A percentile compares a stretch with the other conserved stretches of the same genome.
phyloP scores from a whole-genome alignment of 495 filamentous ascomycete species.

The Elasticomyces elasticus region DNA sequence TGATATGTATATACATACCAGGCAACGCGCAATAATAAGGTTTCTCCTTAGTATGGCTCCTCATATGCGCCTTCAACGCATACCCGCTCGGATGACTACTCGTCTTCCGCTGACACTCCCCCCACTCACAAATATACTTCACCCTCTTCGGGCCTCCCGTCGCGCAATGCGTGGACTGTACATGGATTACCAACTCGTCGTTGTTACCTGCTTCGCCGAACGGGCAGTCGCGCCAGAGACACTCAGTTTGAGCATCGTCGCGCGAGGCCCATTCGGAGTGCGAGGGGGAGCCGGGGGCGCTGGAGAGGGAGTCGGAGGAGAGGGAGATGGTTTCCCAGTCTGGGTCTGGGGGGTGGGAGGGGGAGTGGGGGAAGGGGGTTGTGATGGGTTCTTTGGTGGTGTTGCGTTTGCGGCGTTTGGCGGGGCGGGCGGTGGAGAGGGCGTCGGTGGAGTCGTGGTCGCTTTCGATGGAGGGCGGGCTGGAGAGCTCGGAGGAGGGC shows the following conservation, averaged over 20 bases:
- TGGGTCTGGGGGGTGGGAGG: conserved; percentile 17
- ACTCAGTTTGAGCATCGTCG: conserved; percentile 76
- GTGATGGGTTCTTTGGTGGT: neutral
- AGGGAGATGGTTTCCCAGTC: conserved; percentile 43
- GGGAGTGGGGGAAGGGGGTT: neutral
- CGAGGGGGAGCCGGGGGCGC: conserved; percentile 61
- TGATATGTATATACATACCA: conserved; percentile 42
- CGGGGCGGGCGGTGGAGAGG: conserved; percentile 29
- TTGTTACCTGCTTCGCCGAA: conserved; percentile 79
- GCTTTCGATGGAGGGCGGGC: conserved; percentile 26
- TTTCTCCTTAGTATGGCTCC: conserved; percentile 95
- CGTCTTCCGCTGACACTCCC: conserved; percentile 75
- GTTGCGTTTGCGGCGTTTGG: conserved; percentile 31
- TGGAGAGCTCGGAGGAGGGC: conserved; percentile 27
- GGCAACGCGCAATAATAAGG: conserved; percentile 93
- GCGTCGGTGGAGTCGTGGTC: conserved; percentile 18
- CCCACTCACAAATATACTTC: conserved; percentile 93
- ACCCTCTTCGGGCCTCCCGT: conserved; percentile 66
- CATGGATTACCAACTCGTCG: conserved; percentile 85
- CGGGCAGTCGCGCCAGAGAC: conserved; percentile 79
- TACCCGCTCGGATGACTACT: conserved; percentile 89
- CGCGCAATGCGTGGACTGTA: conserved; percentile 68
- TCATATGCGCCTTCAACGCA: conserved; percentile 90
- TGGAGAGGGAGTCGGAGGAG: conserved; percentile 79
- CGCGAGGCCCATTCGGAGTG: conserved; percentile 63